phyloP scores from a whole-genome alignment of 176 grass and related monocot genomes.

The Melocanna baccifera region DNA sequence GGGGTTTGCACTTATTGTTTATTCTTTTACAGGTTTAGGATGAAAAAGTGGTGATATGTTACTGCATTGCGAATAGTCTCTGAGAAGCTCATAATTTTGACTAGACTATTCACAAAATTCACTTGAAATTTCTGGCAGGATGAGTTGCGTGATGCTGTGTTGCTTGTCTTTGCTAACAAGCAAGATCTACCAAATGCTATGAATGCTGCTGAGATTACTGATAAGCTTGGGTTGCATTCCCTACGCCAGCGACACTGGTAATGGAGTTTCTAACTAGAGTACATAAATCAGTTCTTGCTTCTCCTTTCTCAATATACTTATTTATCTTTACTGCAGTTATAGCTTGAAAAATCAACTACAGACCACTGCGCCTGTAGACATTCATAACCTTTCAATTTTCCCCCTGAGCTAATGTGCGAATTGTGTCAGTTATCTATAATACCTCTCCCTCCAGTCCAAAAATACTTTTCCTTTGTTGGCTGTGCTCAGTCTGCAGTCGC shows the following conservation, averaged over 20 bases:
- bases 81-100: neutral
- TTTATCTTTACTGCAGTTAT: neutral
- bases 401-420: neutral
- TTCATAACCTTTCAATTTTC: neutral
- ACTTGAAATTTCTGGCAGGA: constrained; percentile 22
- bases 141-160: constrained; percentile 44
- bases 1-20: neutral
- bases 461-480: neutral
- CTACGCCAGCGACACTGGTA: constrained; percentile 48
- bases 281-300: neutral
- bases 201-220: constrained; percentile 50
- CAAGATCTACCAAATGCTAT: constrained; percentile 53
- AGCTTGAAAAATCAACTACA: neutral
- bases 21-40: neutral
- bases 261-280: neutral
- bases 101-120: neutral
- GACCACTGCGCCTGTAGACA: neutral
- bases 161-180: constrained; percentile 52
- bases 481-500: neutral
- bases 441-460: neutral
- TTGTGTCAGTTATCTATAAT: neutral
- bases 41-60: neutral
- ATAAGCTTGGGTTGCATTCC: constrained; percentile 39
- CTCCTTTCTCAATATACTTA: neutral
- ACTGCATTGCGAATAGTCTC: neutral